phyloP scores from a whole-genome alignment of 2,329 filamentous ascomycete species.

The Alternaria panax region DNA sequence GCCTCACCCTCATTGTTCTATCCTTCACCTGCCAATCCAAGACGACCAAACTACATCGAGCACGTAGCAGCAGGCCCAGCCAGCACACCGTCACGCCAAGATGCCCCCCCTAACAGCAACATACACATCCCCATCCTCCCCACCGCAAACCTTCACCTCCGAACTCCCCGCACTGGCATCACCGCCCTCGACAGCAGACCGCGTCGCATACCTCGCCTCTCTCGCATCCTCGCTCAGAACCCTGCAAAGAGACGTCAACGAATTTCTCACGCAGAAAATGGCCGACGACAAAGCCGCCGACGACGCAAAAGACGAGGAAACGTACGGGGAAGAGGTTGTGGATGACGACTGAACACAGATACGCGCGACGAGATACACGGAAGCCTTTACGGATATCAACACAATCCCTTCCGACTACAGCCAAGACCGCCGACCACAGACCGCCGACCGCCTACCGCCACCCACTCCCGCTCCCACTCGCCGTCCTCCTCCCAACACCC shows the following conservation, averaged over 20 bases:
- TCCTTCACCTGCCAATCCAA: neutral
- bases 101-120: conserved; percentile 56
- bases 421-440: no score
- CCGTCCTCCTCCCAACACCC: conserved; percentile 43
- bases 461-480: conserved; percentile 1
- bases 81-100: neutral
- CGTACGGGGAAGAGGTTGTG: conserved; percentile 83
- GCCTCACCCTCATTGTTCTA: neutral
- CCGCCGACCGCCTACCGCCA: conserved; percentile 11
- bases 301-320: conserved; percentile 65
- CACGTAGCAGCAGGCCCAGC: neutral
- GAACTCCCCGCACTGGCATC: conserved; percentile 31
- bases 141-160: conserved; percentile 39
- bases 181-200: conserved; percentile 54
- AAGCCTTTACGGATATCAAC: neutral
- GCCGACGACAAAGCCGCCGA: conserved; percentile 68
- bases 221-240: conserved; percentile 65
- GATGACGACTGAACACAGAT: conserved; percentile 62
- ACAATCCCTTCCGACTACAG: no score
- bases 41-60: neutral
- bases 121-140: conserved; percentile 60
- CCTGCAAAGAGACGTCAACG: conserved; percentile 73
- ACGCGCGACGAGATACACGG: neutral
- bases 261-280: conserved; percentile 76
- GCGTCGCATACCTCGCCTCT: conserved; percentile 65